Percentiles rank a stretch among this genome's conserved stretches.
These are phyloP conservation scores for Arthrocladium fulminans DNA, from an alignment of 2,329 filamentous ascomycete species.

Conservation along the genomic window DNA sequence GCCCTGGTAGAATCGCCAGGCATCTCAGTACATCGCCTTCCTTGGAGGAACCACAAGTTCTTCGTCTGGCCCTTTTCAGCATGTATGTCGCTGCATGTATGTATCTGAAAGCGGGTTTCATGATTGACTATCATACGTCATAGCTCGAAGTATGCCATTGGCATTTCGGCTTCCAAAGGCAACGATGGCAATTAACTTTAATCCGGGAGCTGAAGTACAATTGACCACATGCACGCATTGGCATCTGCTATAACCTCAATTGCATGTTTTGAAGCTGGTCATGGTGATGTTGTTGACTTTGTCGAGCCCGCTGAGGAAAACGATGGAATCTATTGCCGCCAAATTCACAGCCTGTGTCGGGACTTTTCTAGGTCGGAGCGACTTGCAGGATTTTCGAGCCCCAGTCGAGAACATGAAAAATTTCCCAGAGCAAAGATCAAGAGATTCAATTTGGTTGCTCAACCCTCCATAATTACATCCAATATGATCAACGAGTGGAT, in stretches of 20 bases:
- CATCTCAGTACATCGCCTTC: not conserved
- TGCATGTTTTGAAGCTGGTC: not conserved
- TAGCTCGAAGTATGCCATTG: not conserved
- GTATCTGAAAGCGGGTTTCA: not conserved
- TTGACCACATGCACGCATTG: slow-evolving; percentile 2
- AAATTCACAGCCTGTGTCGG: slow-evolving; percentile 1
- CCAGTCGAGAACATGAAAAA: slow-evolving; percentile 8
- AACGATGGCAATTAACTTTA: not conserved
- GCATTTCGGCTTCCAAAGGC: not conserved
- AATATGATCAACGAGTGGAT: not conserved
- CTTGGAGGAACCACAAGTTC: not conserved
- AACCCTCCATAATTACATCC: too few relatives aligned
- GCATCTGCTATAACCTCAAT: not conserved
- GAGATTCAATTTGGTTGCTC: not conserved
- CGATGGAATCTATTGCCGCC: not conserved
- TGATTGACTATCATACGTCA: not conserved
- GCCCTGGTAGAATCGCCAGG: not conserved
- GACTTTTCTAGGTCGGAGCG: too few relatives aligned
- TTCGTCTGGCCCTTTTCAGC: slow-evolving; percentile 3
- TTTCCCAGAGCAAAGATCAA: not conserved
- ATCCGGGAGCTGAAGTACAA: not conserved
- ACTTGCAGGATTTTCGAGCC: slow-evolving; percentile 6
- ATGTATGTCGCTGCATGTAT: slow-evolving; percentile 1
- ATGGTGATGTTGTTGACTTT: slow-evolving; percentile 1
- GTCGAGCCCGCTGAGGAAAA: slow-evolving; percentile 3